Percentiles rank a stretch among this genome's conserved stretches.
Evolutionary conservation across 768 basidiomycete genomes (phyloP).

Genomic region (Pleurotus platypus): DNA sequence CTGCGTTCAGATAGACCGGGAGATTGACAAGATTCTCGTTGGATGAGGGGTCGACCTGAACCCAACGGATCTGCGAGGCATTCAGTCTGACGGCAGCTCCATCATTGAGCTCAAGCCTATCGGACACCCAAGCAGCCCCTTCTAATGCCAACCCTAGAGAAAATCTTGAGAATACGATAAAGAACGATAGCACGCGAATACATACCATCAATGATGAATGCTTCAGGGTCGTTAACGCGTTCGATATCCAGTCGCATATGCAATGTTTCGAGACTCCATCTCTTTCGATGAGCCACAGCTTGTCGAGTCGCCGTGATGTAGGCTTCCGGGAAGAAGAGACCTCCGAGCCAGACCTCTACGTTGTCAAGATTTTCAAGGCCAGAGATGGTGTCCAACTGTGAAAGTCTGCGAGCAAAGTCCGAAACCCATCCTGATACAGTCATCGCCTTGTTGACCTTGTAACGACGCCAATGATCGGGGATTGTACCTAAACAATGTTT

Average conservation of each 20-base stretch:
- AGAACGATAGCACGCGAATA: slow-evolving; percentile 5
- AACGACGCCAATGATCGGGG: slow-evolving; percentile 83
- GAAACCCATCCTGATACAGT: slow-evolving; percentile 84
- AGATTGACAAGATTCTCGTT: slow-evolving; percentile 56
- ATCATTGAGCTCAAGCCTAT: slow-evolving; percentile 76
- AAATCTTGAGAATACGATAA: slow-evolving; percentile 10
- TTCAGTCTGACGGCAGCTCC: slow-evolving; percentile 77
- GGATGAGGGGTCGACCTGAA: slow-evolving; percentile 48
- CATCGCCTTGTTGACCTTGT: slow-evolving; percentile 82
- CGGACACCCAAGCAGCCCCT: slow-evolving; percentile 75
- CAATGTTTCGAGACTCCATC: slow-evolving; percentile 90
- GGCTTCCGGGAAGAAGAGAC: slow-evolving; percentile 94
- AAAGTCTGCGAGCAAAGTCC: slow-evolving; percentile 74
- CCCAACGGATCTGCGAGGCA: slow-evolving; percentile 87
- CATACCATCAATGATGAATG: slow-evolving; percentile 88
- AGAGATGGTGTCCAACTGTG: slow-evolving; percentile 78
- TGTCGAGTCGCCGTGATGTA: slow-evolving; percentile 96
- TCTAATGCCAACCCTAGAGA: slow-evolving; percentile 76
- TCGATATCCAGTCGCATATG: slow-evolving; percentile 79
- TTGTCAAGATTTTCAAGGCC: slow-evolving; percentile 58
- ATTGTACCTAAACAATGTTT: slow-evolving; percentile 61
- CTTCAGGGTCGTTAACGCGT: slow-evolving; percentile 68
- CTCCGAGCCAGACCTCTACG: slow-evolving; percentile 88
- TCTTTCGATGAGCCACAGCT: slow-evolving; percentile 89
- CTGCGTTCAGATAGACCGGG: slow-evolving; percentile 90